Evolutionary conservation across 2,329 filamentous ascomycete species (phyloP).

Genomic region (Corinectria fuckeliana): DNA sequence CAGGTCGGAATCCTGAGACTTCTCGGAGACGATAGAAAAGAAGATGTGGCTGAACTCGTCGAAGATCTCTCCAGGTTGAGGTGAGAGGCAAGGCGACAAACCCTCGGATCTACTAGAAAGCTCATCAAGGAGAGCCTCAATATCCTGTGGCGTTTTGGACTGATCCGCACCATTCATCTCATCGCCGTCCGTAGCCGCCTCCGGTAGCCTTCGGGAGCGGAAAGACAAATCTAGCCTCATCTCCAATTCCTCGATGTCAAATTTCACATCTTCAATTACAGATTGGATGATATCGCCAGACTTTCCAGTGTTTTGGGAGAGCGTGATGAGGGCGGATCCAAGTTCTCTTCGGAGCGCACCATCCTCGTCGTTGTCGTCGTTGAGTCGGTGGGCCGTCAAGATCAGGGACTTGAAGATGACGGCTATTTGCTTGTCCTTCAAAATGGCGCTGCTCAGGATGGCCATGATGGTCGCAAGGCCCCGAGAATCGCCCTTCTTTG

Average conservation of each 20-base stretch:
- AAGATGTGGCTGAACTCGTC: slow-evolving; percentile 66
- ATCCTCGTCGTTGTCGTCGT: slow-evolving; percentile 60
- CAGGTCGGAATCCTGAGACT: slow-evolving; percentile 46
- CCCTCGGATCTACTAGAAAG: slow-evolving; percentile 45
- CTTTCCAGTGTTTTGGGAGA: slow-evolving; percentile 65
- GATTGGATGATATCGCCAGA: slow-evolving; percentile 69
- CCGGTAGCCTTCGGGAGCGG: slow-evolving; percentile 60
- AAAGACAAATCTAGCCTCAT: slow-evolving; percentile 76
- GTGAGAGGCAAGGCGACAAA: slow-evolving; percentile 59
- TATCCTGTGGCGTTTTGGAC: slow-evolving; percentile 44
- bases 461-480: slow-evolving; percentile 66
- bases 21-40: slow-evolving; percentile 57
- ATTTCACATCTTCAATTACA: slow-evolving; percentile 69
- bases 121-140: slow-evolving; percentile 49
- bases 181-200: slow-evolving; percentile 56
- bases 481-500: slow-evolving; percentile 63
- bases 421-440: slow-evolving; percentile 68
- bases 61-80: slow-evolving; percentile 59
- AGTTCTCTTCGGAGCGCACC: slow-evolving; percentile 67
- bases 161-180: slow-evolving; percentile 39
- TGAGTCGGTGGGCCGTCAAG: slow-evolving; percentile 63
- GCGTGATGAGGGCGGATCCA: slow-evolving; percentile 68
- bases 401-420: slow-evolving; percentile 71
- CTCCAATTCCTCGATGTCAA: slow-evolving; percentile 78
- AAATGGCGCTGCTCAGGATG: slow-evolving; percentile 64